Evolutionary conservation across 345 rosid genomes (phyloP).

Genomic region (Gossypium bickii): DNA sequence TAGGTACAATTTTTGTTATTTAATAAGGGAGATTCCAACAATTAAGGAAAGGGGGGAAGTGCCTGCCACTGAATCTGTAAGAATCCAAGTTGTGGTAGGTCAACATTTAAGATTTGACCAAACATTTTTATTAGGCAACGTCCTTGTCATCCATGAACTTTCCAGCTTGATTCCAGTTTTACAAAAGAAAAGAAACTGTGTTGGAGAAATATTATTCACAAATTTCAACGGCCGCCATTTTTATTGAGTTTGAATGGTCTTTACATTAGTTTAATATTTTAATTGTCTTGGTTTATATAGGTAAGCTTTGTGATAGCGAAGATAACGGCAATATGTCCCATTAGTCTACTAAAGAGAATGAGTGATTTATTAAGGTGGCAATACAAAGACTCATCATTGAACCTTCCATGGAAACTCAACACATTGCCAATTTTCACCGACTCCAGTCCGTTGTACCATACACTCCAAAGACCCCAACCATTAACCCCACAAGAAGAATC

Average conservation of each 20-base stretch:
- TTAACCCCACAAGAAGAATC: conserved; percentile 55
- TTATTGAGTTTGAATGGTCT: background rate
- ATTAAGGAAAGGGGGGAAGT: background rate
- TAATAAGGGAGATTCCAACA: background rate
- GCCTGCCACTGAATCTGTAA: background rate
- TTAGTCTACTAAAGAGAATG: conserved; percentile 49
- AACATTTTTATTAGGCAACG: background rate
- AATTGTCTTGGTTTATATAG: conserved; percentile 28
- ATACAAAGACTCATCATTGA: conserved; percentile 44
- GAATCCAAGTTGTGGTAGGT: background rate
- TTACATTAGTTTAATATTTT: too few relatives aligned
- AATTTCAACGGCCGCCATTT: conserved; percentile 7
- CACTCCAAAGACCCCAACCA: conserved; percentile 52
- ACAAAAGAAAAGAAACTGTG: background rate
- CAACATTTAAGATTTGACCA: background rate
- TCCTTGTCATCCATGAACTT: background rate
- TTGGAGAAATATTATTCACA: background rate
- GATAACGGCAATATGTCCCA: conserved; percentile 74
- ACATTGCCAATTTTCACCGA: conserved; percentile 63
- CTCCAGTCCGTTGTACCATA: conserved; percentile 73
- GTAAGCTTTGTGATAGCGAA: conserved; percentile 69
- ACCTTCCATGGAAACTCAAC: conserved; percentile 71
- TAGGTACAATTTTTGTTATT: background rate
- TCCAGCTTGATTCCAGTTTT: background rate
- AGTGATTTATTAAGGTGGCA: conserved; percentile 87